Conservation (phyloP, 345 rosid genomes). For the Aethionema arabicum region DNA sequence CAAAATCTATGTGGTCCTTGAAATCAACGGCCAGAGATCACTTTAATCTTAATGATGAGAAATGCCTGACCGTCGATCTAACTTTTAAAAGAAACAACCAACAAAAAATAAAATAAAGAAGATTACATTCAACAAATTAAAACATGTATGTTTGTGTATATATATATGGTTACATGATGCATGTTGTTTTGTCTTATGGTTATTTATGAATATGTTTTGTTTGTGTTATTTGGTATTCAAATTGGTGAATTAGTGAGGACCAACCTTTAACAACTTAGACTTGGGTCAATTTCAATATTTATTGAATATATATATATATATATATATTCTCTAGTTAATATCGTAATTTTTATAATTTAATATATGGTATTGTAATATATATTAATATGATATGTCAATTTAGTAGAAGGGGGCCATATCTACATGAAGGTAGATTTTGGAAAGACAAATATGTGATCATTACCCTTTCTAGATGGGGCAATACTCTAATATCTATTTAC, state of each 20-base stretch:
- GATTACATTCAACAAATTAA: slow-evolving; percentile 9
- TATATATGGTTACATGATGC: slow-evolving; percentile 27
- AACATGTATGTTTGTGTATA: slow-evolving; percentile 28
- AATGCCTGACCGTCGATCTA: slow-evolving; percentile 35
- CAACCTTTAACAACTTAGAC: slow-evolving; percentile 21
- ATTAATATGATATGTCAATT: slow-evolving; percentile 24
- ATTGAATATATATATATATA: too few species aligned
- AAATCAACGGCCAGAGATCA: slow-evolving; percentile 14
- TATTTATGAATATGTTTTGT: slow-evolving; percentile 34
- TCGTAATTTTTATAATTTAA: too few species aligned
- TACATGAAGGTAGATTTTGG: slow-evolving; percentile 24
- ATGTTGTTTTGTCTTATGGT: slow-evolving; percentile 33
- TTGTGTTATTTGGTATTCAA: slow-evolving; percentile 20
- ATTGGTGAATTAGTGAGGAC: slow-evolving; percentile 7
- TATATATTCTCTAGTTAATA: too few species aligned
- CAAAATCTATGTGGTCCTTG: slow-evolving; percentile 36
- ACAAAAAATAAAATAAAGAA: background rate
- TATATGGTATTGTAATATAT: too few species aligned
- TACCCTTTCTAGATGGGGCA: slow-evolving; percentile 35
- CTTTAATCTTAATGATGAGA: background rate
- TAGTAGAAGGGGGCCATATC: slow-evolving; percentile 17
- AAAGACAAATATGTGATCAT: slow-evolving; percentile 28
- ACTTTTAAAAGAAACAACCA: slow-evolving; percentile 7
- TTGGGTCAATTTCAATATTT: slow-evolving; percentile 22
- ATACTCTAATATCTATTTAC: slow-evolving; percentile 25